Evolutionary conservation across 148 eudicot species (phyloP).

Genomic region (Persicaria tinctoria): DNA sequence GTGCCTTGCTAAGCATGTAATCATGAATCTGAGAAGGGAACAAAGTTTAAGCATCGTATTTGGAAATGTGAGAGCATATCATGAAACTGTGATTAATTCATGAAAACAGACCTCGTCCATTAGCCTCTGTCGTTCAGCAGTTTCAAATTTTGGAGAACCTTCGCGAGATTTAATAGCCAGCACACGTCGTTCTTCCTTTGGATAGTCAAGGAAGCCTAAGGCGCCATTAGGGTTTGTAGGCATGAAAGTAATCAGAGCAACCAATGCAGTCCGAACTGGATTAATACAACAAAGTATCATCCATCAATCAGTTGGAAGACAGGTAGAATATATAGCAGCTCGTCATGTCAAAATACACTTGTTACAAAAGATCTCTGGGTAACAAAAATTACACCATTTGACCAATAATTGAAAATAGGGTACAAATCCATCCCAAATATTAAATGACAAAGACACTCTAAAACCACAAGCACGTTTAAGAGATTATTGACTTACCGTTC

Average conservation of each 20-base stretch:
- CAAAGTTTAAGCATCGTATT: background rate
- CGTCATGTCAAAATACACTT: background rate
- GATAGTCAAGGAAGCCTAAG: slow-evolving; percentile 80
- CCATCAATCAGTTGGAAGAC: background rate
- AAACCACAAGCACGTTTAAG: background rate
- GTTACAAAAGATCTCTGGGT: background rate
- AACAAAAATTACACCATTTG: background rate
- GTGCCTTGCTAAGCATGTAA: too few relatives aligned
- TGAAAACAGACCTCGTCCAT: slow-evolving; percentile 72
- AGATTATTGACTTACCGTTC: slow-evolving; percentile 56
- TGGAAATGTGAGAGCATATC: slow-evolving; percentile 2
- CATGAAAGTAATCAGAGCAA: slow-evolving; percentile 95
- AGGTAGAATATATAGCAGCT: background rate
- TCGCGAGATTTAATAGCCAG: slow-evolving; percentile 90
- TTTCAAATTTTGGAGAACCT: slow-evolving; percentile 67
- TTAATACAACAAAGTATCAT: slow-evolving; percentile 6
- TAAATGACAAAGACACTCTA: background rate
- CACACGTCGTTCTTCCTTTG: slow-evolving; percentile 74
- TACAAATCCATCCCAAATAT: too few relatives aligned
- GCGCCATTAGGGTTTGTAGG: slow-evolving; percentile 98
- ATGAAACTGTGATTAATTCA: background rate
- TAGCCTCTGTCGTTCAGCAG: slow-evolving; percentile 78
- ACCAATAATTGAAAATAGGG: too few relatives aligned
- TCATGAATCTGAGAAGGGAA: slow-evolving; percentile 33
- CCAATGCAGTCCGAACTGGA: slow-evolving; percentile 92